Conservation (phyloP, 2,329 filamentous ascomycete species). For the Pestalotiopsis fici region DNA sequence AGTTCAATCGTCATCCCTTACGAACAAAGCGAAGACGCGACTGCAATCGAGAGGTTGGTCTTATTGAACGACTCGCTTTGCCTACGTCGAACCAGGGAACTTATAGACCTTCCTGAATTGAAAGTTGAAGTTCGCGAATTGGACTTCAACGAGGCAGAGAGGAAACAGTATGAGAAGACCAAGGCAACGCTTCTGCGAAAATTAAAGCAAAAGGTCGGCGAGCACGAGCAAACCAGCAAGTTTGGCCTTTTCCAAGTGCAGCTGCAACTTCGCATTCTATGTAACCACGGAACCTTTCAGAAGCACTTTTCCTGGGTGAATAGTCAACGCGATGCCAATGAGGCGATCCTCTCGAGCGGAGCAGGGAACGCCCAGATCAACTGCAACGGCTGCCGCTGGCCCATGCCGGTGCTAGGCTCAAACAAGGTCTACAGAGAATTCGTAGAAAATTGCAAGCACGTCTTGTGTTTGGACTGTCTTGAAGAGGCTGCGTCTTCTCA, state of each 20-base stretch:
- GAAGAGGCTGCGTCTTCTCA: conserved; percentile 14
- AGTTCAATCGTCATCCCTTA: conserved; percentile 44
- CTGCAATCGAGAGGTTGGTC: conserved; percentile 29
- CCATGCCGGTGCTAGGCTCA: conserved; percentile 28
- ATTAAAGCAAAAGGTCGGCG: conserved; percentile 36
- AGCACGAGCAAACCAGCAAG: conserved; percentile 33
- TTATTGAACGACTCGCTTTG: conserved; percentile 38
- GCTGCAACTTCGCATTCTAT: conserved; percentile 47
- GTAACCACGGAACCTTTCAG: conserved; percentile 52
- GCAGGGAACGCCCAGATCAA: conserved; percentile 23
- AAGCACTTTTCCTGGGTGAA: conserved; percentile 42
- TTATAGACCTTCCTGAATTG: conserved; percentile 36
- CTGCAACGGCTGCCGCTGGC: conserved; percentile 33
- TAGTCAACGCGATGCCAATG: conserved; percentile 34
- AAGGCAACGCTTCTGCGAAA: conserved; percentile 35
- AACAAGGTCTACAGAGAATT: conserved; percentile 18
- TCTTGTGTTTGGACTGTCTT: conserved; percentile 31
- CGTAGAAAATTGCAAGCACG: conserved; percentile 27
- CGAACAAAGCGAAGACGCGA: conserved; percentile 20
- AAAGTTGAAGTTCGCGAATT: conserved; percentile 22
- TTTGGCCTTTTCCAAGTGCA: conserved; percentile 47
- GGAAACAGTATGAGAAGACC: conserved; percentile 35
- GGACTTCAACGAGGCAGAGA: conserved; percentile 30
- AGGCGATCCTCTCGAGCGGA: conserved; percentile 14
- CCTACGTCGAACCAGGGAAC: conserved; percentile 41